Conservation (phyloP, 2,329 filamentous ascomycete species). For the Scleromitrula shiraiana region DNA sequence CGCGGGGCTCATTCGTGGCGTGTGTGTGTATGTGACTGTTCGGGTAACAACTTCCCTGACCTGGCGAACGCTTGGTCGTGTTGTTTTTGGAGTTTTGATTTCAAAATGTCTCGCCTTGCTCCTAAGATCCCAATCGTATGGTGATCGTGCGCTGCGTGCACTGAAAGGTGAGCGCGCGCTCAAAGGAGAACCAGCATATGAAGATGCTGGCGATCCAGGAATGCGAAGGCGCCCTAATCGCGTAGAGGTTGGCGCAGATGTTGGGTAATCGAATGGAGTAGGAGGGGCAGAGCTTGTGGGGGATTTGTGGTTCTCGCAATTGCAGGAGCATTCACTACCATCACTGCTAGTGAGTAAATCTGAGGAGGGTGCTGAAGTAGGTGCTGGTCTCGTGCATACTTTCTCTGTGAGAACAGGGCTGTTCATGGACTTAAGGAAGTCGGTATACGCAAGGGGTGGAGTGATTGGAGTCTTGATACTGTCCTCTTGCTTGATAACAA, state of each 20-base stretch:
- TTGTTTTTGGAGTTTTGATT: slow-evolving; percentile 44
- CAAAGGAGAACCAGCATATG: slow-evolving; percentile 51
- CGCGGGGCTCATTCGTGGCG: slow-evolving; percentile 75
- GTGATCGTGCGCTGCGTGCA: slow-evolving; percentile 53
- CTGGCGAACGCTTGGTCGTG: slow-evolving; percentile 56
- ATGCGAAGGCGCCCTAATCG: slow-evolving; percentile 58
- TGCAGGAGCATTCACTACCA: slow-evolving; percentile 48
- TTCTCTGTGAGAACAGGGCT: slow-evolving; percentile 29
- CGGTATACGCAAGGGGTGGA: slow-evolving; percentile 80
- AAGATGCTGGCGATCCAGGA: slow-evolving; percentile 65
- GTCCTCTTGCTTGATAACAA: slow-evolving; percentile 60
- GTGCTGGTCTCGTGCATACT: slow-evolving; percentile 39
- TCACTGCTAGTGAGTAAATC: slow-evolving; percentile 30
- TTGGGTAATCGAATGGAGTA: slow-evolving; percentile 49
- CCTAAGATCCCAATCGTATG: slow-evolving; percentile 71
- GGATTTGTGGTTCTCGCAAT: slow-evolving; percentile 43
- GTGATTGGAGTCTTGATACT: slow-evolving; percentile 76
- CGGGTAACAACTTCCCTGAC: slow-evolving; percentile 90
- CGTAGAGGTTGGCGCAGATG: slow-evolving; percentile 51
- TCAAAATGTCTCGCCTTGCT: slow-evolving; percentile 59
- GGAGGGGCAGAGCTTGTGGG: slow-evolving; percentile 51
- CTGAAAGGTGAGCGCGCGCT: slow-evolving; percentile 66
- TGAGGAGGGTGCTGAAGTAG: slow-evolving; percentile 36
- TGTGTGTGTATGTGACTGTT: slow-evolving; percentile 91
- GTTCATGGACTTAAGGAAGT: slow-evolving; percentile 79